Evolutionary conservation across 306 rosid genomes (phyloP), one percentile per base, ranked within the genome.

Genomic region (Crotalaria pallida): DNA sequence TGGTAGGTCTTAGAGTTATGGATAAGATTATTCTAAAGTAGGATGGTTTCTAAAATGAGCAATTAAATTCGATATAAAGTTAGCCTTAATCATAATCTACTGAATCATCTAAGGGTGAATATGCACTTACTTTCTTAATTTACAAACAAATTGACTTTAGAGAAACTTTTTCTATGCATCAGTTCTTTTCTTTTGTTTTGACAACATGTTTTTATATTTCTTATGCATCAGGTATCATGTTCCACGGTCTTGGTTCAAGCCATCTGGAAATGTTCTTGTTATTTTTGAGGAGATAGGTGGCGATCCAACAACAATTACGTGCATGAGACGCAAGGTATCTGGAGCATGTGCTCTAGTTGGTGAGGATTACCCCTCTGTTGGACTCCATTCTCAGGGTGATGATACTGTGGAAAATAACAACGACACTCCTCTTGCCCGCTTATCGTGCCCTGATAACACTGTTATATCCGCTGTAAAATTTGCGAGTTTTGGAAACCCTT

Each of bases 171-270:
- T 75, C 52, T 6, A 2, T n/a, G 7, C 5, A 40, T 31, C 31
- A 52, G 65, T 13, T 4, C 40, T 67, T 3, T 73, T 67, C 58
- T 21, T 73, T 27, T 61, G 19, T 44, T 41, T n/a, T n/a, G n/a
- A 27, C 58, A 27, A 50, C 27, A 31, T n/a, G n/a, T n/a, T 26
- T 58, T 4, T 52, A 16, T 21, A 2, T 60, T 58, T 71, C 64
- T 76, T 50, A 13, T 74, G 75, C 45, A 56, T 29, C 75, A 93
- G 98, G 98, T 93, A 93, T 75, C 98, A 93, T 65, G 89, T 93
- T 81, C 98, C 98, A 41, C 75, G 97, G 66, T 90, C 98, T 49
- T 93, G 98, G 97, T 90, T 93, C 89, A 93, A 87, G 79, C 90
- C 91, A 61, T 75, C 96, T 29, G 98, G 96, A 81, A 93, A 93